Evolutionary conservation across 140 eudicot species (phyloP).

Genomic region (Erigeron philadelphicus): DNA sequence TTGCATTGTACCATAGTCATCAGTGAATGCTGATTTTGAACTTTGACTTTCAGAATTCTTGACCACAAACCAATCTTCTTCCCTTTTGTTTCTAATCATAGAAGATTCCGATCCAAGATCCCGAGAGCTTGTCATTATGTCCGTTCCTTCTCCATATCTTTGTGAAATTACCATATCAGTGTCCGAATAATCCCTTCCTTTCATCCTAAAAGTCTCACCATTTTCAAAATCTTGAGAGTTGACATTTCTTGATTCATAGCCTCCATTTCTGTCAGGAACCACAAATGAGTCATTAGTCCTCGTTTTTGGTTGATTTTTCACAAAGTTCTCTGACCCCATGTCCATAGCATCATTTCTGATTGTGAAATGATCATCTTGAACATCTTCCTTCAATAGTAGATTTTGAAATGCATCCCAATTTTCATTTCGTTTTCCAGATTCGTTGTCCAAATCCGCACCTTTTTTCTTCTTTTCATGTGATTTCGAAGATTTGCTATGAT

Average conservation of each 20-base stretch:
- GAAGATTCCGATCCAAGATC: slow-evolving; percentile 50
- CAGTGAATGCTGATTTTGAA: slow-evolving; percentile 33
- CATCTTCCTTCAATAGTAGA: slow-evolving; percentile 63
- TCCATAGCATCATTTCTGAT: slow-evolving; percentile 27
- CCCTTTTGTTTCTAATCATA: slow-evolving; percentile 40
- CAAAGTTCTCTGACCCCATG: slow-evolving; percentile 45
- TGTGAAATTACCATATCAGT: slow-evolving; percentile 45
- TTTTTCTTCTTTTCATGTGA: slow-evolving; percentile 51
- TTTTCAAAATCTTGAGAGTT: slow-evolving; percentile 42
- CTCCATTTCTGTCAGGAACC: slow-evolving; percentile 42
- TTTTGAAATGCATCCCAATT: slow-evolving; percentile 84
- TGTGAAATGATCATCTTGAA: slow-evolving; percentile 40
- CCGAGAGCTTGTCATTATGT: slow-evolving; percentile 24
- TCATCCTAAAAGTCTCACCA: slow-evolving; percentile 44
- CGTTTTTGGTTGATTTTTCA: slow-evolving; percentile 28
- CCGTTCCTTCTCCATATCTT: slow-evolving; percentile 32
- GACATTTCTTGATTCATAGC: slow-evolving; percentile 34
- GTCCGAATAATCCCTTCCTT: slow-evolving; percentile 41
- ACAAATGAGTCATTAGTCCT: slow-evolving; percentile 49
- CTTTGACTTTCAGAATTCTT: slow-evolving; percentile 39
- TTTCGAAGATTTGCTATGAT: slow-evolving; percentile 46
- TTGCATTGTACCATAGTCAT: slow-evolving; percentile 35
- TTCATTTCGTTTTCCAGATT: slow-evolving; percentile 39
- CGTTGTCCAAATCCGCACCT: slow-evolving; percentile 27
- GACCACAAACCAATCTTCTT: slow-evolving; percentile 78